These are phyloP conservation scores for Didymosphaeria variabile DNA, from an alignment of 2,329 filamentous ascomycete species.

Conservation along the genomic window DNA sequence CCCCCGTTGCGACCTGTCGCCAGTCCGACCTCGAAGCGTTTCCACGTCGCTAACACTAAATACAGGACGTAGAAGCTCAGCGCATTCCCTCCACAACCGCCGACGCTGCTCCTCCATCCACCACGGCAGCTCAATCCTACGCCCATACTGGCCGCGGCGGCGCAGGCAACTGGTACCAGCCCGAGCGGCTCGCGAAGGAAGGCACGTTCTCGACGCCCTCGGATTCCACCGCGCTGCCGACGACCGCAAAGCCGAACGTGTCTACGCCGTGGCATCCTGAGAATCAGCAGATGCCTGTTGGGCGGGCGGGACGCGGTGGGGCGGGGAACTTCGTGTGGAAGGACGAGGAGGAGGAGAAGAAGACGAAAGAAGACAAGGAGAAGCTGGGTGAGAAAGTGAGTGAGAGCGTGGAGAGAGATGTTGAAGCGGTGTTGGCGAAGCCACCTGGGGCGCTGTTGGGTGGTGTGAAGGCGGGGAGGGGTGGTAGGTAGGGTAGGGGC, in stretches of 20 bases:
- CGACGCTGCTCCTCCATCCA: constrained; percentile 20
- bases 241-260: constrained; percentile 34
- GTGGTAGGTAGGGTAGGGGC: constrained; percentile 23
- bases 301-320: constrained; percentile 53
- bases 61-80: constrained; percentile 53
- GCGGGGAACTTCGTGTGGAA: constrained; percentile 59
- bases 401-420: constrained; percentile 51
- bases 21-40: background rate
- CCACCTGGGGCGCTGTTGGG: constrained; percentile 52
- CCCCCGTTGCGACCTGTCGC: background rate
- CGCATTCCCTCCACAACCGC: constrained; percentile 31
- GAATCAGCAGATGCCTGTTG: constrained; percentile 45
- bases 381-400: constrained; percentile 42
- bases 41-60: constrained; percentile 3
- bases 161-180: constrained; percentile 58
- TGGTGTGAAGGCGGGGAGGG: constrained; percentile 40
- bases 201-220: constrained; percentile 48
- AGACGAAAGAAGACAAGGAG: constrained; percentile 36
- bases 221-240: constrained; percentile 42
- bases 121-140: constrained; percentile 47
- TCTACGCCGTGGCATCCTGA: constrained; percentile 49
- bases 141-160: constrained; percentile 57
- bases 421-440: constrained; percentile 51
- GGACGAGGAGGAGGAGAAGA: constrained; percentile 42
- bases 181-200: constrained; percentile 48